Evolutionary conservation across 768 basidiomycete species (phyloP), one percentile per base, ranked within the genome.

Genomic region (Rhodotorula diobovata): DNA sequence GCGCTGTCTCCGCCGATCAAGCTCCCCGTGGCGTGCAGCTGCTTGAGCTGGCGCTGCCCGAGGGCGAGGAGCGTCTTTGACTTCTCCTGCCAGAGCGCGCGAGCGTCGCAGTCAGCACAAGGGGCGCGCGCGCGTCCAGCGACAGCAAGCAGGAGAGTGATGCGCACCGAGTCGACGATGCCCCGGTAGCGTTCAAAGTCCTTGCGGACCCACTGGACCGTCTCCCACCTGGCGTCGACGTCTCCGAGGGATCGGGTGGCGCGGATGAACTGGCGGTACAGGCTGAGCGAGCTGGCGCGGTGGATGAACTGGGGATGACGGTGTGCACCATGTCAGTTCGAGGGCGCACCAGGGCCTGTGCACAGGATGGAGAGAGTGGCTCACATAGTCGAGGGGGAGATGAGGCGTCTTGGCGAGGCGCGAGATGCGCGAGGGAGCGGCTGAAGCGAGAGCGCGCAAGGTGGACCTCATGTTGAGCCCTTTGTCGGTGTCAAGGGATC

Each of bases 201-300:
- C 15, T 43, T 60, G 18, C 76, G 39, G 6, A 75, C 57, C 67
- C 68, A 77, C 32, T 57, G 39, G 14, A 77, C 63, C 11, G 76
- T 75, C 63, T 77, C 76, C 66, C 63, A 56, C 15, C 76, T 37
- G 10, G 72, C 65, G 7, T 14, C 14, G 20, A 51, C 18, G 32
- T 64, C 71, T 10, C 76, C 76, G 9, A 75, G 61, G 20, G 70
- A 61, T 10, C 57, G 60, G 15, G 72, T 77, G 7, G 72, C 67
- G 23, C 76, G 69, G 43, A 75, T 71, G 59, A 77, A 77, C 35
- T 72, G 63, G 37, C 76, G 71, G 51, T 77, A 77, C 20, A 77
- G 66, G 5, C 67, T 43, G 12, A 77, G 61, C 1, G 74, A 60
- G 20, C 66, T 74, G 43, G 74, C 61, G 41, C 68, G 60, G 48